phyloP scores from a whole-genome alignment of 441 rosid genomes.

The Daphne laureola region DNA sequence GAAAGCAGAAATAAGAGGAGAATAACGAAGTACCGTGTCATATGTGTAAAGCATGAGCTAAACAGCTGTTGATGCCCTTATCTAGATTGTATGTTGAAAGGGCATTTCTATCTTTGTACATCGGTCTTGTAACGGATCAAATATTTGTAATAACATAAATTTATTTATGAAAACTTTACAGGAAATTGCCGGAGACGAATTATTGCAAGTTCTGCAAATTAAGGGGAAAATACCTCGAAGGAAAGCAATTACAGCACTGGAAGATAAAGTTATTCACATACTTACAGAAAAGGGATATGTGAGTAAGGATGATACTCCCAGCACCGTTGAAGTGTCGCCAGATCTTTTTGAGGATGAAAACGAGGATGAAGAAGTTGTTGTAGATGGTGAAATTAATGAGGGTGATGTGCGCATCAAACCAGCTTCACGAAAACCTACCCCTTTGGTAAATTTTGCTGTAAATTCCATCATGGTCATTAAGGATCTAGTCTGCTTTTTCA shows the following conservation, averaged over 20 bases:
- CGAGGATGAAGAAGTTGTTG: conserved; percentile 95
- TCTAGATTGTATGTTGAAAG: too few species aligned
- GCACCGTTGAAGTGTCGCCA: conserved; percentile 49
- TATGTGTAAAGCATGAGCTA: too few species aligned
- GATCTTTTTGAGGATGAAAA: conserved; percentile 84
- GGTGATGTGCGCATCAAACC: conserved; percentile 98
- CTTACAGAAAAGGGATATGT: conserved; percentile 90
- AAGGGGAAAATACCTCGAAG: conserved; percentile 78
- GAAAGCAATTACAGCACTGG: conserved; percentile 75
- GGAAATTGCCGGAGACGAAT: conserved; percentile 88
- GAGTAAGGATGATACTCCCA: conserved; percentile 42
- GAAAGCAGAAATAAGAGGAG: too few species aligned
- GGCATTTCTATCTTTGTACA: too few species aligned
- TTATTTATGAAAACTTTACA: conserved; percentile 13
- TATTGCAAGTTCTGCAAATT: conserved; percentile 72
- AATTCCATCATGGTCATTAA: too few species aligned
- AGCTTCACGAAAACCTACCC: conserved; percentile 51
- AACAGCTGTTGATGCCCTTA: too few species aligned
- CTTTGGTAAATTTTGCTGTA: conserved; percentile 43
- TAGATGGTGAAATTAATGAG: conserved; percentile 98
- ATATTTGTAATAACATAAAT: background rate
- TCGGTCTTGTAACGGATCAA: conserved; percentile 1
- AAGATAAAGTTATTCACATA: conserved; percentile 69
- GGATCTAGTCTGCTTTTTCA: background rate
- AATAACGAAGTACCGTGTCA: too few species aligned